A percentile compares a stretch with the other conserved stretches of the same genome.
These are phyloP conservation scores for Neurospora sp. DNA, from an alignment of 495 filamentous ascomycete genomes.

Conservation along the genomic window DNA sequence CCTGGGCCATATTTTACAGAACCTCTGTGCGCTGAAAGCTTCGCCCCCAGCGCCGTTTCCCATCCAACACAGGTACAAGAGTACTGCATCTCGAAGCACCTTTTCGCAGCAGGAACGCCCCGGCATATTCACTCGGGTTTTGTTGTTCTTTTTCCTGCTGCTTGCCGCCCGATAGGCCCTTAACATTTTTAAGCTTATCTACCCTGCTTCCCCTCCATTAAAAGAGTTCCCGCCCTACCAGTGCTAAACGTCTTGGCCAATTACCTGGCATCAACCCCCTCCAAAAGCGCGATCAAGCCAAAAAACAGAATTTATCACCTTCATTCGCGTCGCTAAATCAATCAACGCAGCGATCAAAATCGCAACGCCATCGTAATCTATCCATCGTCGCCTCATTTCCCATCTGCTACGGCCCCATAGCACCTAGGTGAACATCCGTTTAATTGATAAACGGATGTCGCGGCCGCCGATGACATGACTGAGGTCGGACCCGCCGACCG, in stretches of 20 bases:
- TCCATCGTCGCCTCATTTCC: constrained; percentile 31
- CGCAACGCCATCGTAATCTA: constrained; percentile 63
- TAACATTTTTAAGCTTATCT: constrained; percentile 19
- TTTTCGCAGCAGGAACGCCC: constrained; percentile 1
- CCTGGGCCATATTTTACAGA: constrained; percentile 19
- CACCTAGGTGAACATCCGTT: constrained; percentile 34
- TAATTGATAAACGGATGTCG: constrained; percentile 49
- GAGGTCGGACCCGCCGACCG: constrained; percentile 47
- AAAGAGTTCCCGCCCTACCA: background rate
- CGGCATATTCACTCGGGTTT: background rate
- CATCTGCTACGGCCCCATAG: constrained; percentile 24
- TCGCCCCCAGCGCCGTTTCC: background rate
- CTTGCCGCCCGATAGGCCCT: constrained; percentile 10
- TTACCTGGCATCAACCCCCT: background rate
- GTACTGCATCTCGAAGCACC: background rate
- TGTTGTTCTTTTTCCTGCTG: constrained; percentile 6
- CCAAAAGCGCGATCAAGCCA: constrained; percentile 4
- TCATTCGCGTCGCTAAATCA: constrained; percentile 15
- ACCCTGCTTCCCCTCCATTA: constrained; percentile 1
- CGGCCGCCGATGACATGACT: constrained; percentile 46
- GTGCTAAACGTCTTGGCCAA: background rate
- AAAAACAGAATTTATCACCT: constrained; percentile 24
- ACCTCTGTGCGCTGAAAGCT: constrained; percentile 15
- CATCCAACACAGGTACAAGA: constrained; percentile 3
- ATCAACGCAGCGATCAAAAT: constrained; percentile 29